Evolutionary conservation across 1,139 yeast species (phyloP), one percentile per base, ranked within the genome.

Genomic region (Pichia sp.): DNA sequence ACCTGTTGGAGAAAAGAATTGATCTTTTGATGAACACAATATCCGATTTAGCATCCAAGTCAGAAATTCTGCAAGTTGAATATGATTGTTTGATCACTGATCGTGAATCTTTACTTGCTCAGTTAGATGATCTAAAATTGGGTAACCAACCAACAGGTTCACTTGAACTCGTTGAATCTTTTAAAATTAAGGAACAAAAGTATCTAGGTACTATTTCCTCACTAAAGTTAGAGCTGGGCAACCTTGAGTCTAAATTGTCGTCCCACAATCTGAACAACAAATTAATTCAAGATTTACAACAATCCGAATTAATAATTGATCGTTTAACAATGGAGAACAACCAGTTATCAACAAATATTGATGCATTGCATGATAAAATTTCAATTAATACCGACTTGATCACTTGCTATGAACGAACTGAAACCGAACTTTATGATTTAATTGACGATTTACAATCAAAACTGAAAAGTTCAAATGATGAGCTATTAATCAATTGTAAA

Each of bases 271-370:
- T 32, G 12, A 29, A 45, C 18, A 29, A 42, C 6, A 20, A 13
- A 4, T 15, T 40, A 4, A 4, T 40, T 4, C 12, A 25, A 12
- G 51, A 49, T 24, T 42, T 47, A 25, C 38, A 23, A 7, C 22
- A 42, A 5, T 49, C 73, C 56, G 78, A 73, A 40, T 57, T 57
- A 30, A 64, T 83, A 48, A 73, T 83, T 26, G 88, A 82, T 45
- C 71, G 68, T 25, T 65, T 85, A 45, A 78, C 84, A 0, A 64
- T 69, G 7, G 74, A 81, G 53, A 85, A 84, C 55, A 67, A 76
- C 15, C 71, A 66, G 22, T 65, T 82, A 23, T 60, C 59, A 34
- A 12, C 25, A 22, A 9, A 41, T 29, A 24, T 66, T 75, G 51
- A 76, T 73, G 50, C 63, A 76, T 11, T 67, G 68, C 11, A 60